Base-by-base conservation (phyloP, 192 early-diverging fungal species). In the Phycomyces nitens region DNA sequence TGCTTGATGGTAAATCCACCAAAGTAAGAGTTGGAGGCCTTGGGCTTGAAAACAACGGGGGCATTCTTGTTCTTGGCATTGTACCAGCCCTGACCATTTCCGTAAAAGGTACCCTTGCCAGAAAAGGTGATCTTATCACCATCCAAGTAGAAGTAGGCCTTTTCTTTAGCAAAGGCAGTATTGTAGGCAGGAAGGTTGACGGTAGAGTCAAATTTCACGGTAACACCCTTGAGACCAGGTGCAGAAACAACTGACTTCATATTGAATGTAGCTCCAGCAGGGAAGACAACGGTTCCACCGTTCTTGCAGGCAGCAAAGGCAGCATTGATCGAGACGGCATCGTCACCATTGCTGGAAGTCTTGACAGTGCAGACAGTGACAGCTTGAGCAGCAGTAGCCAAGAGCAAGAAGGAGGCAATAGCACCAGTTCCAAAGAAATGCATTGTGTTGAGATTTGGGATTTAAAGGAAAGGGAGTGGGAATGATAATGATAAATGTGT, bases 31-130 rank as follows among this genome's bases (percentile, higher is more conserved):
- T 66, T 66, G 38, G 44, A 58, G 16, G 49, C 49, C 9, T 56
- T 44, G 1, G 52, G 39, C 22, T 23, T 56, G 27, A 39, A 56
- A 56, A 56, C 22, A 53, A 53, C 16, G 21, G 20, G 12, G 1
- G 21, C 10, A 39, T 40, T 43, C 6, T 43, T 18, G 18, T 44
- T 58, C 15, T 23, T 22, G 40, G 4, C 23, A 14, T 24, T 53
- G 54, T 56, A 64, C 65, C 65, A 66, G 0, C 21, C 49, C 53
- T 66, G 65, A 42, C 65, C 65, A 34, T 66, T 58, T 49, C 65
- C 65, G n/a, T 53, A 42, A 9, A 66, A 52, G 18, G 65, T 58
- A 41, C 65, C 65, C 18, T 38, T 34, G 44, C 65, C 65, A 42
- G 47, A 34, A 34, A 57, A 58, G 20, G 44, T 38, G 22, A 66